Base-by-base conservation (phyloP, 371 early-diverging fungal genomes). In the Rhizomucor pusillus region DNA sequence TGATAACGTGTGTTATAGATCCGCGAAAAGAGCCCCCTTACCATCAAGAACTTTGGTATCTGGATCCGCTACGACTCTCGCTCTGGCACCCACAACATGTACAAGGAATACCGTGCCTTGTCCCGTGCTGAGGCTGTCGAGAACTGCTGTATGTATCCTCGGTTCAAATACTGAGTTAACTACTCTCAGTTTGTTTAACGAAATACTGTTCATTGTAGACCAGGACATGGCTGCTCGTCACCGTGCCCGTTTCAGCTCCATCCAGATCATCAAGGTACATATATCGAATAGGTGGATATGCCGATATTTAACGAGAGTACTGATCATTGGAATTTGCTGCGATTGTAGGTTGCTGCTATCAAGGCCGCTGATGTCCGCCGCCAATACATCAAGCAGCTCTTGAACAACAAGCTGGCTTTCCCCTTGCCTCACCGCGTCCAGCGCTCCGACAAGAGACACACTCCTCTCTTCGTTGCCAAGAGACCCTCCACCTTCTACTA, bases 91-190 rank as follows among this genome's bases (percentile, higher is more conserved):
- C 97, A 98, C 90, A 98, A 99, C 90, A 97, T 98, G 93, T 97
- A 98, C 90, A 99, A 98, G 91, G 99, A 99, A 85, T 95, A 97
- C 91, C 91, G 99, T 68, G 96, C 94, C 72, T 79, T 97, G 73
- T 81, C 89, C 73, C 90, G 98, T 67, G 77, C 82, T 45, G 94
- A 85, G 55, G 99, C 98, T 51, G 98, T 99, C 52, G 84, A 81
- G 60, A 67, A 92, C 33, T 93, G 93, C 90, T 97, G 52, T 60
- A 54, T 35, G 59, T 59, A 14, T 13, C 19, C n/a, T n/a, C n/a
- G n/a, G n/a, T n/a, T n/a, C n/a, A n/a, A n/a, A n/a, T n/a, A 13
- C 25, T 11, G 3, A 22, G 5, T 29, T 29, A 11, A 22, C 36
- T 10, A 9, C 41, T 16, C 16, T 29, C 11, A 25, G 41, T 20